Conservation (phyloP, 2,329 filamentous ascomycete genomes). For the Monascus ruber region DNA sequence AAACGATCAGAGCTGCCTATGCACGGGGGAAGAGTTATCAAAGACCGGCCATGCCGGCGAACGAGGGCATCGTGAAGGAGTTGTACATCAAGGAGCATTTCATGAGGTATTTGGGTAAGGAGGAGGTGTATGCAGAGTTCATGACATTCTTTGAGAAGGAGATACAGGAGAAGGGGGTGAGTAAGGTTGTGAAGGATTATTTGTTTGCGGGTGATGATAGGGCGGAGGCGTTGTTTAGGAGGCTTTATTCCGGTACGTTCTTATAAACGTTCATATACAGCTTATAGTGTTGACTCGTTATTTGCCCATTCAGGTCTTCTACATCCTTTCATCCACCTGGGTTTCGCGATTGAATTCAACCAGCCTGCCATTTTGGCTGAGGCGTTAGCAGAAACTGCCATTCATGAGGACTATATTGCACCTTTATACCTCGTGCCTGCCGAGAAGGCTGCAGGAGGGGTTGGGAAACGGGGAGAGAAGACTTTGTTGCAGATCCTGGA, state of each 20-base stretch:
- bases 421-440: slow-evolving; percentile 37
- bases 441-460: slow-evolving; percentile 22
- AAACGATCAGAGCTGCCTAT: slow-evolving; percentile 53
- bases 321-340: slow-evolving; percentile 74
- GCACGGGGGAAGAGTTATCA: slow-evolving; percentile 58
- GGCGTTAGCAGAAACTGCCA: slow-evolving; percentile 63
- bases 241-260: slow-evolving; percentile 51
- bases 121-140: slow-evolving; percentile 59
- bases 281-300: background rate
- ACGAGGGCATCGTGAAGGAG: slow-evolving; percentile 42
- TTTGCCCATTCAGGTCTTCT: slow-evolving; percentile 44
- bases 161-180: slow-evolving; percentile 54
- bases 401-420: slow-evolving; percentile 51
- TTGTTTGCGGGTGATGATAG: slow-evolving; percentile 55
- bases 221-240: slow-evolving; percentile 56
- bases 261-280: background rate
- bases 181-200: slow-evolving; percentile 52
- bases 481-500: slow-evolving; percentile 50
- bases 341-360: slow-evolving; percentile 71
- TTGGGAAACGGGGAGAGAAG: slow-evolving; percentile 21
- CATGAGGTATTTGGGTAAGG: slow-evolving; percentile 50
- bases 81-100: slow-evolving; percentile 49
- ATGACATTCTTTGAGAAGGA: slow-evolving; percentile 65
- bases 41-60: slow-evolving; percentile 37
- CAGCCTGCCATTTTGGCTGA: slow-evolving; percentile 74